Percentiles rank a stretch among this genome's conserved stretches.
Conservation (phyloP, 2,329 filamentous ascomycete species). For the Botrytis porri region DNA sequence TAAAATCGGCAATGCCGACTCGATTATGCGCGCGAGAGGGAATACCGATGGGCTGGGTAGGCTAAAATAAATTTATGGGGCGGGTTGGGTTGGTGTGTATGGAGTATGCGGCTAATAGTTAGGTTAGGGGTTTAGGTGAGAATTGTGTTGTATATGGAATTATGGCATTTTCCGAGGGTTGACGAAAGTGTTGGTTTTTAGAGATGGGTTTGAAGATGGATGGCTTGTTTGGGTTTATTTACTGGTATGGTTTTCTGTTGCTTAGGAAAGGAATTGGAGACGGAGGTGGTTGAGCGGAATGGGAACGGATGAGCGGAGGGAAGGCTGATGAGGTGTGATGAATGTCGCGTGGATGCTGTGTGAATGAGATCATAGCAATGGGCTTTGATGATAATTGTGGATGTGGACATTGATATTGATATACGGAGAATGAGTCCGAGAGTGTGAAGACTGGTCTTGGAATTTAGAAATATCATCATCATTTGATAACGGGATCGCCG, state of each 20-base stretch:
- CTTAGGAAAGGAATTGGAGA: neutral
- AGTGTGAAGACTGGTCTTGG: neutral
- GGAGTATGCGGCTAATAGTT: neutral
- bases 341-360: neutral
- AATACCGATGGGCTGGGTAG: neutral
- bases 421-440: neutral
- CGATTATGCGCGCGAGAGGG: neutral
- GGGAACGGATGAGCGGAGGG: neutral
- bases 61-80: constrained; percentile 1
- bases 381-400: neutral
- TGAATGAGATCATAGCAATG: neutral
- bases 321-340: neutral
- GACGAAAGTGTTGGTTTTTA: neutral
- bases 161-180: neutral
- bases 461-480: neutral
- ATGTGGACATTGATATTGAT: neutral
- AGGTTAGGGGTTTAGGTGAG: neutral
- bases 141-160: neutral
- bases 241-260: too few relatives aligned
- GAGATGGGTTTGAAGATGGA: neutral
- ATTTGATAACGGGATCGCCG: neutral
- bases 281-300: neutral
- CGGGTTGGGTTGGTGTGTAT: neutral
- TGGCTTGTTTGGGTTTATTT: neutral
- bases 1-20: neutral